Evolutionary conservation across 495 filamentous ascomycete species (phyloP), one percentile per base, ranked within the genome.

Genomic region (Aspergillus leporis): DNA sequence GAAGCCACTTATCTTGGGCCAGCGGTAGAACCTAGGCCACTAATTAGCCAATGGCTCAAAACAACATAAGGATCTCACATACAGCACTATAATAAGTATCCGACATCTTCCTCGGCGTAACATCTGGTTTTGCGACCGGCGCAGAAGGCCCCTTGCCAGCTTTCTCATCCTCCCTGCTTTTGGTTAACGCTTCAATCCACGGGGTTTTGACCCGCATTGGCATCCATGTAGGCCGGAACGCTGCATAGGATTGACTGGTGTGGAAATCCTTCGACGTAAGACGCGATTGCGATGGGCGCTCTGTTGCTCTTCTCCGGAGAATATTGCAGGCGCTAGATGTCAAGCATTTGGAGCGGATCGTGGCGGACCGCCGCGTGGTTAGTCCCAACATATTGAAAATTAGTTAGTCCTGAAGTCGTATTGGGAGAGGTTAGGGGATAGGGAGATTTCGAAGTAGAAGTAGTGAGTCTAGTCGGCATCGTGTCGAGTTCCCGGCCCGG

Each of bases 1-100:
- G 72, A 5, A 90, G 77, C 87, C 87, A 90, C 58, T 87, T 84
- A 67, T 89, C 87, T 68, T 83, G 84, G 19, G 84, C 82, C 38
- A 90, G 69, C 10, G 87, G 87, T 46, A 90, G 70, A 14, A 87
- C 66, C 86, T 88, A 73, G 23, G 51, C 47, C 34, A 65, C 16
- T 10, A 46, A 45, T 70, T 34, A 74, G 61, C 50, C 30, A 34
- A 50, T 14, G 30, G 3, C 28, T 25, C 12, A 31, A 51, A 22
- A 50, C 45, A 16, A 46, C 34, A 6, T 21, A 2, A 43, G 21
- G 19, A 7, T 52, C 55, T 30, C 34, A 16, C 82, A 53, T 70
- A 89, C 85, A 51, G 87, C 81, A 56, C 75, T 81, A 60, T 86
- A 83, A 60, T 81, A 83, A 65, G 83, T 87, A 62, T 89, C 86